Conservation (phyloP, 208 protist species). For the Trypanosomatidae sp. region DNA sequence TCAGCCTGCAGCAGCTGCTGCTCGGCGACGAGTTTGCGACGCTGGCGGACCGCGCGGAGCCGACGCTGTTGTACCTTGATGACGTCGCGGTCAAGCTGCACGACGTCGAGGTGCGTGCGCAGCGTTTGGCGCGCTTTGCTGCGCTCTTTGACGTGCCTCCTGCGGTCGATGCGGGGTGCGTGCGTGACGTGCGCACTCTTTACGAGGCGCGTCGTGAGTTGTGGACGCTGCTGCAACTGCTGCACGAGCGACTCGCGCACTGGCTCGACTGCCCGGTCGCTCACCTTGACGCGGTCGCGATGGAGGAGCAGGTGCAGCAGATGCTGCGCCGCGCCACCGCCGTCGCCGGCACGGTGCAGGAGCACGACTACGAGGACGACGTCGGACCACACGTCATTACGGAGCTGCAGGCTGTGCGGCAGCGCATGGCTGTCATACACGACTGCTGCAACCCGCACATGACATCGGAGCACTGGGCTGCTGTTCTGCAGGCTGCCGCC, state of each 20-base stretch:
- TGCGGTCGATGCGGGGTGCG: conserved; percentile 72
- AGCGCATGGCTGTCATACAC: conserved; percentile 81
- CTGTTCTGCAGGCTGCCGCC: conserved; percentile 84
- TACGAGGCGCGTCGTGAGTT: conserved; percentile 60
- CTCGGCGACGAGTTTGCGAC: conserved; percentile 75
- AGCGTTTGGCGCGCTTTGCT: conserved; percentile 68
- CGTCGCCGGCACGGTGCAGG: conserved; percentile 55
- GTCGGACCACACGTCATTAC: conserved; percentile 57
- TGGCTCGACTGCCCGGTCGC: conserved; percentile 79
- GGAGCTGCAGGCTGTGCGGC: conserved; percentile 62
- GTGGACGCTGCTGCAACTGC: conserved; percentile 73
- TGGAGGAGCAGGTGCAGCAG: conserved; percentile 79
- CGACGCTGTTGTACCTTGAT: conserved; percentile 73
- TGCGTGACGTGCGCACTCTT: conserved; percentile 35
- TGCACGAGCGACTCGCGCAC: conserved; percentile 64
- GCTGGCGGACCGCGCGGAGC: conserved; percentile 65
- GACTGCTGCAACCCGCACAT: conserved; percentile 91
- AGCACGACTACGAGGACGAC: conserved; percentile 80
- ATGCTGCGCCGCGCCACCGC: conserved; percentile 54
- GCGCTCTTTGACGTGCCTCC: conserved; percentile 65
- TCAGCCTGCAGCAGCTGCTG: conserved; percentile 73
- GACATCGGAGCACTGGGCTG: conserved; percentile 79
- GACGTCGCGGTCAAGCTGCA: conserved; percentile 65
- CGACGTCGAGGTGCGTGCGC: conserved; percentile 56
- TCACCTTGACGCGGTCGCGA: conserved; percentile 64